phyloP scores from a whole-genome alignment of 805 yeast genomes.

The Ogataea wickerhamii region DNA sequence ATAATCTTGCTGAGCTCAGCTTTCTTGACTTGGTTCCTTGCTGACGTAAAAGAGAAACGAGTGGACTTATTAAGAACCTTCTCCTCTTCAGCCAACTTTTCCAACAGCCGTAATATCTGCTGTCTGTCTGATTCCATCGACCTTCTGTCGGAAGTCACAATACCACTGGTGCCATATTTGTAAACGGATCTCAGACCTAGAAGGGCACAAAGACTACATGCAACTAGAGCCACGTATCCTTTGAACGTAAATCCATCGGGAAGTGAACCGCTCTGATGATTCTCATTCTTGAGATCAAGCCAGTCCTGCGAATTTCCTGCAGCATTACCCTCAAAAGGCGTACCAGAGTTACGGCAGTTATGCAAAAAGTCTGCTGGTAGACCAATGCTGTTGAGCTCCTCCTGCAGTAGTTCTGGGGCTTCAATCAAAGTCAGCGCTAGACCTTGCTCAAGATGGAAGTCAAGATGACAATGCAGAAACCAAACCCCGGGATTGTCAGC shows the following conservation, averaged over 20 bases:
- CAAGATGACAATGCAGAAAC: constrained; percentile 91
- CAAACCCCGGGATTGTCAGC: constrained; percentile 92
- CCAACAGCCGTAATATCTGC: constrained; percentile 12
- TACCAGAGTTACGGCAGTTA: constrained; percentile 45
- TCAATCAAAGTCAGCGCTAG: constrained; percentile 69
- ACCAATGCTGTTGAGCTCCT: constrained; percentile 27
- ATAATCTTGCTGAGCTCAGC: constrained; percentile 15
- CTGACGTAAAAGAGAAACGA: neutral
- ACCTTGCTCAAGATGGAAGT: constrained; percentile 83
- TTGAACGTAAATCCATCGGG: constrained; percentile 69
- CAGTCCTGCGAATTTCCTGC: constrained; percentile 59
- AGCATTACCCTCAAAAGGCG: constrained; percentile 61
- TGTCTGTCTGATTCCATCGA: constrained; percentile 14
- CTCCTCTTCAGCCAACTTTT: constrained; percentile 15
- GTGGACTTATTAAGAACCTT: constrained; percentile 2
- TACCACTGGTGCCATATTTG: constrained; percentile 63
- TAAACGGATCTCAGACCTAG: constrained; percentile 59
- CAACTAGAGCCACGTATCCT: constrained; percentile 61
- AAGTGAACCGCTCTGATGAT: constrained; percentile 54
- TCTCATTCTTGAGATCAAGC: constrained; percentile 58
- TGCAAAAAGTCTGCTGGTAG: constrained; percentile 48
- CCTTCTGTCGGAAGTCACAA: constrained; percentile 42
- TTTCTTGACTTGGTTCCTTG: constrained; percentile 3
- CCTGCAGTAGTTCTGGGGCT: constrained; percentile 56
- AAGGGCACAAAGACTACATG: constrained; percentile 54